Evolutionary conservation across 768 basidiomycete species (phyloP).

Genomic region (Rhodotorula graminis): DNA sequence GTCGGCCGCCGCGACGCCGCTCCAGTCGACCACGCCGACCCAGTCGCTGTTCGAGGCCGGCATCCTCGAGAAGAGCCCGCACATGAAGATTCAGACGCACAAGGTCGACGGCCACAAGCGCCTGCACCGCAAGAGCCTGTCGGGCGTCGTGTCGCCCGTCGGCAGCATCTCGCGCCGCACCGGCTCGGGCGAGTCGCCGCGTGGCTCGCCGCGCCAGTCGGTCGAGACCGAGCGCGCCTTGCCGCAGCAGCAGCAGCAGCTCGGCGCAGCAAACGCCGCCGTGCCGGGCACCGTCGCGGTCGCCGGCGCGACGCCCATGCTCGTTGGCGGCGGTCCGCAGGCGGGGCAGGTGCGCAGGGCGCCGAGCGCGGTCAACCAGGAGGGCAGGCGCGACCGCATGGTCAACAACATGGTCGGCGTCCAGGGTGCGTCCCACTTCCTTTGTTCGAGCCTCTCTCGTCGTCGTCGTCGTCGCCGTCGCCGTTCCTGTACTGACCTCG

Average conservation of each 20-base stretch:
- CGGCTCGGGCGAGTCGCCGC: background rate
- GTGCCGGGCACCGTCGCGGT: too few species aligned
- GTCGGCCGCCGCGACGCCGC: background rate
- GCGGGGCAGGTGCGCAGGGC: background rate
- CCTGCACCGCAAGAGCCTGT: conserved; percentile 23
- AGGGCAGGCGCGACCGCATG: conserved; percentile 22
- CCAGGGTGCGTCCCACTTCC: background rate
- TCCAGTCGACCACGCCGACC: background rate
- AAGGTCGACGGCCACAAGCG: conserved; percentile 18
- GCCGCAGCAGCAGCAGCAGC: too few species aligned
- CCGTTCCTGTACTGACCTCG: too few species aligned
- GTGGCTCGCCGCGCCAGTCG: background rate
- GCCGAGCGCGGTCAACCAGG: background rate
- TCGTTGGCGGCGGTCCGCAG: background rate
- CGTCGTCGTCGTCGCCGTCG: background rate
- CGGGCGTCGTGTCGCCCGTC: background rate
- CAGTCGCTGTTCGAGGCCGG: conserved; percentile 6
- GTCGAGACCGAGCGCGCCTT: background rate
- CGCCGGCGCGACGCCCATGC: too few species aligned
- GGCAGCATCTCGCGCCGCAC: background rate
- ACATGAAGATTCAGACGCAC: conserved; percentile 28
- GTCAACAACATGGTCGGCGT: conserved; percentile 17
- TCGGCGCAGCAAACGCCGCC: too few species aligned
- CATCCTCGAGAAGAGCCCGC: conserved; percentile 16
- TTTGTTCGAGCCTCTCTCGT: background rate